phyloP scores from a whole-genome alignment of 192 early-diverging fungal species.

The Radiomyces spectabilis region DNA sequence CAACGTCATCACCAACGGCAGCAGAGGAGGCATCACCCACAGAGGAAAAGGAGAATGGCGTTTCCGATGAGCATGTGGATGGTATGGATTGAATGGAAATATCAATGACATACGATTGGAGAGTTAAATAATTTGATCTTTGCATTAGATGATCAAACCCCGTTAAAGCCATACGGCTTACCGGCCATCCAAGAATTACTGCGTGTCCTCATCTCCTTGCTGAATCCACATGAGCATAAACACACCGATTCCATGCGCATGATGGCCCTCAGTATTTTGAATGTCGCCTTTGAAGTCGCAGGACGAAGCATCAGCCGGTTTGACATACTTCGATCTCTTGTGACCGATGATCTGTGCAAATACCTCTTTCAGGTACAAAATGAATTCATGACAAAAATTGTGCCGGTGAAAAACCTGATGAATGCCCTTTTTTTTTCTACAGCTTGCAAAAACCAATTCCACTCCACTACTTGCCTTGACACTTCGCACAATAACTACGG shows the following conservation, averaged over 20 bases:
- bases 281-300: constrained; percentile 80
- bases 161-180: constrained; percentile 58
- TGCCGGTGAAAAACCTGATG: neutral
- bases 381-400: too few relatives aligned
- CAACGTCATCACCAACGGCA: too few relatives aligned
- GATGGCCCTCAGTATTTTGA: constrained; percentile 82
- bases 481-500: constrained; percentile 55
- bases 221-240: constrained; percentile 83
- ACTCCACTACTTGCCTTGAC: constrained; percentile 53
- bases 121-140: neutral
- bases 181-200: constrained; percentile 87
- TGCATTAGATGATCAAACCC: neutral
- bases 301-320: constrained; percentile 66
- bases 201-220: constrained; percentile 81
- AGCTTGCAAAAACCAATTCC: constrained; percentile 47
- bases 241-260: constrained; percentile 93
- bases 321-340: constrained; percentile 55
- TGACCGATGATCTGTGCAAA: constrained; percentile 79
- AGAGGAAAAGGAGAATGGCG: neutral
- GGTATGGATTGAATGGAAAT: neutral
- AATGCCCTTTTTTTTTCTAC: neutral
- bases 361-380: constrained; percentile 68
- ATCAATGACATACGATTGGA: neutral
- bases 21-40: neutral
- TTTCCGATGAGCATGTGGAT: too few relatives aligned